Percentiles rank a stretch among this genome's conserved stretches.
phyloP scores from a whole-genome alignment of 2,329 filamentous ascomycete genomes.

The Pseudovirgaria hyperparasitica region DNA sequence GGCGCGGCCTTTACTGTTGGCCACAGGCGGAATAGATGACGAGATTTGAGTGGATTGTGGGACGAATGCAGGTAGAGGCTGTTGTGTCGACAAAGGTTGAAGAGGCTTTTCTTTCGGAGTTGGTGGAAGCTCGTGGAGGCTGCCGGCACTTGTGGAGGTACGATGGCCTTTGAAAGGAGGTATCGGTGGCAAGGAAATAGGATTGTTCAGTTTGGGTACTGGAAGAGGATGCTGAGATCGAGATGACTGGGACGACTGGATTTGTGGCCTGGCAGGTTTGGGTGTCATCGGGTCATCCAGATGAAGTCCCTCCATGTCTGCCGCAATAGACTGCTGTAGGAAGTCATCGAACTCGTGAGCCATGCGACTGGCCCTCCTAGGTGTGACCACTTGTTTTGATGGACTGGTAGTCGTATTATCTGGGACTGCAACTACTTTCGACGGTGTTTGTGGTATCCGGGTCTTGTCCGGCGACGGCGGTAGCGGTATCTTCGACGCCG shows the following conservation, averaged over 20 bases:
- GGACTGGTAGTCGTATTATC: slow-evolving; percentile 18
- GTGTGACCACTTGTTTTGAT: slow-evolving; percentile 8
- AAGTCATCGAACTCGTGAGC: slow-evolving; percentile 30
- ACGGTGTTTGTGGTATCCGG: slow-evolving; percentile 17
- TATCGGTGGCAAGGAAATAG: slow-evolving; percentile 20
- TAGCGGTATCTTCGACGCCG: slow-evolving; percentile 31
- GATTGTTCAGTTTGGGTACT: too few species aligned
- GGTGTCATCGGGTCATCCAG: slow-evolving; percentile 13
- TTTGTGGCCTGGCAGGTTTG: slow-evolving; percentile 19
- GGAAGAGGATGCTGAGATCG: slow-evolving; percentile 1
- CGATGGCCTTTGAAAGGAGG: slow-evolving; percentile 18
- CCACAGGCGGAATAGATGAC: slow-evolving; percentile 1
- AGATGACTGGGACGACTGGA: slow-evolving; percentile 12
- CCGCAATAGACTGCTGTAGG: slow-evolving; percentile 35
- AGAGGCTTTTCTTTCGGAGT: slow-evolving; percentile 4
- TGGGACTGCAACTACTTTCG: slow-evolving; percentile 16
- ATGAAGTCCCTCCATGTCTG: slow-evolving; percentile 24
- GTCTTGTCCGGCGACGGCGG: slow-evolving; percentile 33
- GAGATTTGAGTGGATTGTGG: slow-evolving; percentile 21
- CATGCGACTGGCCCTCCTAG: slow-evolving; percentile 14
- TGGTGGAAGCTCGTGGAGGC: slow-evolving; percentile 5
- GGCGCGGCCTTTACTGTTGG: too few species aligned
- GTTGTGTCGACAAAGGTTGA: slow-evolving; percentile 2
- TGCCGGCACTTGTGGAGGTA: slow-evolving; percentile 7
- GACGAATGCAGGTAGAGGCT: slow-evolving; percentile 11